Conservation (phyloP, 768 basidiomycete species). For the Coprinellus aureogranulatus region DNA sequence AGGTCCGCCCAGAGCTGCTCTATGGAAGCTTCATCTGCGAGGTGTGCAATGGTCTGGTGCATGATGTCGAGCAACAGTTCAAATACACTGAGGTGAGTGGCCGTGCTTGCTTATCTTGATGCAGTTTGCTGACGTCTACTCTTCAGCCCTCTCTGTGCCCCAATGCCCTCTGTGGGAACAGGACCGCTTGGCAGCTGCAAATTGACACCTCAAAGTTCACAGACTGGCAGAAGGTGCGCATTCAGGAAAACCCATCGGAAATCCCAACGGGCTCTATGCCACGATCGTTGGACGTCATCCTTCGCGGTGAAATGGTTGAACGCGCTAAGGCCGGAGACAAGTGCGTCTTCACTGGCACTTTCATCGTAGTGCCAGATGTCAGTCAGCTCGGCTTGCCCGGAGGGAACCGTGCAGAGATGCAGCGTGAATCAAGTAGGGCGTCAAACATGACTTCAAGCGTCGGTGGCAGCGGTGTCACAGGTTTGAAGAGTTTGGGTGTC, state of each 20-base stretch:
- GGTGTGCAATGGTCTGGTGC: constrained; percentile 79
- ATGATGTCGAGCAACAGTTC: constrained; percentile 98
- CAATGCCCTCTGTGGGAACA: constrained; percentile 91
- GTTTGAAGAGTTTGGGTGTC: constrained; percentile 91
- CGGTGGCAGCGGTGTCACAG: constrained; percentile 83
- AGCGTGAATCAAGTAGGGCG: constrained; percentile 75
- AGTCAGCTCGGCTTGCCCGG: constrained; percentile 94
- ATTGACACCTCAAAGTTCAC: constrained; percentile 96
- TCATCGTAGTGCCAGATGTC: constrained; percentile 98
- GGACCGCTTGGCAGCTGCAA: constrained; percentile 87
- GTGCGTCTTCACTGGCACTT: constrained; percentile 95
- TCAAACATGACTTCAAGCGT: constrained; percentile 61
- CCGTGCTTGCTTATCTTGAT: background rate
- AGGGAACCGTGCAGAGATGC: constrained; percentile 86
- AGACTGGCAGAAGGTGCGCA: constrained; percentile 99
- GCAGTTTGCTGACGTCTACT: constrained; percentile 9
- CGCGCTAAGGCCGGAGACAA: constrained; percentile 99
- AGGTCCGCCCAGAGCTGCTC: constrained; percentile 92
- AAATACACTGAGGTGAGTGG: constrained; percentile 90
- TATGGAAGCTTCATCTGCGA: constrained; percentile 93
- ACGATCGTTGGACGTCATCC: constrained; percentile 91
- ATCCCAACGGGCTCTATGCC: constrained; percentile 99
- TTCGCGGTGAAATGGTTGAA: constrained; percentile 94
- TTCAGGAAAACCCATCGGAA: constrained; percentile 98
- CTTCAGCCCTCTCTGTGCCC: constrained; percentile 87